Evolutionary conservation across 257 asterid genomes (phyloP).

Genomic region (Primulina huaijiensis): DNA sequence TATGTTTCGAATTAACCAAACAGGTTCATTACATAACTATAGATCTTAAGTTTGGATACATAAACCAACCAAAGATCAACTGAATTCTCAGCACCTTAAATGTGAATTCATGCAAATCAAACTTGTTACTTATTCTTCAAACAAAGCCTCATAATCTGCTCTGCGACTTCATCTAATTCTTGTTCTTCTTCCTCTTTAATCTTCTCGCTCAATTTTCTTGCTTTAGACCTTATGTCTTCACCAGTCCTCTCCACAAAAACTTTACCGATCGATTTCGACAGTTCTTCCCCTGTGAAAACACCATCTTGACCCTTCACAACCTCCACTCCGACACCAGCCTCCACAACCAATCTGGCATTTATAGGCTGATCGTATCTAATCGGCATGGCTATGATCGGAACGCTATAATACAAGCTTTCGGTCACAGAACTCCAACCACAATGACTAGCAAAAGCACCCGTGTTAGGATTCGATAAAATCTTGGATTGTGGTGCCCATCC

Average conservation of each 20-base stretch:
- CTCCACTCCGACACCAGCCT: constrained; percentile 36
- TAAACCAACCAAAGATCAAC: background rate
- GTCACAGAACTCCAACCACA: constrained; percentile 43
- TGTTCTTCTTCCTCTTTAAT: constrained; percentile 24
- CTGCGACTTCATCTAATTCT: constrained; percentile 17
- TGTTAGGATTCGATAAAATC: constrained; percentile 20
- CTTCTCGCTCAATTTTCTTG: constrained; percentile 22
- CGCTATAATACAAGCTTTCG: constrained; percentile 34
- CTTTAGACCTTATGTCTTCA: constrained; percentile 23
- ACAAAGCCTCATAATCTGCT: constrained; percentile 31
- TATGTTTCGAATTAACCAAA: too few relatives aligned
- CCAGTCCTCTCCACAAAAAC: constrained; percentile 29
- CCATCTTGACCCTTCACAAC: constrained; percentile 34
- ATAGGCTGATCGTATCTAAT: constrained; percentile 32
- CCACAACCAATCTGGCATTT: constrained; percentile 31
- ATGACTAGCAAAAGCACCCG: constrained; percentile 37
- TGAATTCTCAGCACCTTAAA: background rate
- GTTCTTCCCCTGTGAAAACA: constrained; percentile 26
- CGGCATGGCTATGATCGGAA: constrained; percentile 33
- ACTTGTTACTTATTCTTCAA: constrained; percentile 19
- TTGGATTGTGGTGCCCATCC: constrained; percentile 34
- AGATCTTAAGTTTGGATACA: too few relatives aligned
- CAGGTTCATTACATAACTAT: too few relatives aligned
- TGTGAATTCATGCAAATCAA: too few relatives aligned
- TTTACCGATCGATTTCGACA: constrained; percentile 23